Evolutionary conservation across 176 grass and related monocot species (phyloP).

Genomic region (Alopecurus myosuroides): DNA sequence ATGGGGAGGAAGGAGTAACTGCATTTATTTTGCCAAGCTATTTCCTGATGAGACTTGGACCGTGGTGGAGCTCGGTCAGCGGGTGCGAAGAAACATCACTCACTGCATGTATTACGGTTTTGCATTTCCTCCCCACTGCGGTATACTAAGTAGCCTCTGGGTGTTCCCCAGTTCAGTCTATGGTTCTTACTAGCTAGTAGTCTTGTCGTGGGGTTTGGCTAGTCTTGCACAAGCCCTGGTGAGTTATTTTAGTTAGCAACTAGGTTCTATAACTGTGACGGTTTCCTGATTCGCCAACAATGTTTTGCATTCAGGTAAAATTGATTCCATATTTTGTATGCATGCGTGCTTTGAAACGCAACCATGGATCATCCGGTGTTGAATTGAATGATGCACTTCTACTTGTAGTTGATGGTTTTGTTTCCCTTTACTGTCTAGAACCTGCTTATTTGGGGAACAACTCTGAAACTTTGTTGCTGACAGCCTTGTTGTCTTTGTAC

Average conservation of each 20-base stretch:
- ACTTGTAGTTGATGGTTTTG: no score
- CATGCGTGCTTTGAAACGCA: no score
- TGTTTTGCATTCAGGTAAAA: not conserved
- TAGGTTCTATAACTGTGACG: not conserved
- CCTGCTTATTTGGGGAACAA: no score
- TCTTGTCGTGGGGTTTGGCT: not conserved
- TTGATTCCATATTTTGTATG: no score
- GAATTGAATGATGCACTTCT: no score
- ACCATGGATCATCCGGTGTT: no score
- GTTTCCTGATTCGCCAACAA: not conserved
- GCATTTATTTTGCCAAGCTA: not conserved
- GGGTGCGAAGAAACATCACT: not conserved
- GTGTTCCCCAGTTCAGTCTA: conserved; percentile 6
- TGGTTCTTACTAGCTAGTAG: not conserved
- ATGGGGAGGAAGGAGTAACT: not conserved
- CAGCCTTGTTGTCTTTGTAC: no score
- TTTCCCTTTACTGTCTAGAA: no score
- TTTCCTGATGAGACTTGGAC: not conserved
- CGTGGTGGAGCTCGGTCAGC: not conserved
- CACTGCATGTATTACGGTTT: not conserved
- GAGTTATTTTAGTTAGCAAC: not conserved
- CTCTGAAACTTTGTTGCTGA: no score
- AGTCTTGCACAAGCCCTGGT: not conserved
- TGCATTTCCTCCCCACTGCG: not conserved
- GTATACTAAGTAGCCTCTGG: not conserved